Conservation (phyloP, 148 eudicot species). For the Silene uniflora region DNA sequence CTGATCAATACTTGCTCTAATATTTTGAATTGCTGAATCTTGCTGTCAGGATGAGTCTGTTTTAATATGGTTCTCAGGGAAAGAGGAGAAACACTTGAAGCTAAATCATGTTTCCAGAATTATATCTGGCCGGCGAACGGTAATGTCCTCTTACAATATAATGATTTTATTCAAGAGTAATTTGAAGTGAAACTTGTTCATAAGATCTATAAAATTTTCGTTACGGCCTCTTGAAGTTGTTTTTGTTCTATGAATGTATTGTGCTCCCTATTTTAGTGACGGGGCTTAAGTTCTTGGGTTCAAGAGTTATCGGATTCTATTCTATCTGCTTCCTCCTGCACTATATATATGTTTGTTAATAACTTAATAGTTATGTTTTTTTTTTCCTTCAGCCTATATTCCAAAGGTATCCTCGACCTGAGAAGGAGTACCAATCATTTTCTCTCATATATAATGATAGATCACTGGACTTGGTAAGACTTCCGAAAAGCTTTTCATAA, state of each 20-base stretch:
- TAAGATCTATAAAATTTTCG: not conserved
- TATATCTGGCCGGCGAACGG: constrained; percentile 97
- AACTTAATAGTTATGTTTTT: constrained; percentile 6
- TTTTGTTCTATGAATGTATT: not conserved
- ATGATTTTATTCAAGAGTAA: not conserved
- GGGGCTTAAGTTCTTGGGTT: not conserved
- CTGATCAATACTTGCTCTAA: too few species aligned
- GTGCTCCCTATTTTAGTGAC: constrained; percentile 8
- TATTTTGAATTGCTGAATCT: too few species aligned
- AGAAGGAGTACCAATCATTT: constrained; percentile 98
- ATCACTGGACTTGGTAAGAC: constrained; percentile 88
- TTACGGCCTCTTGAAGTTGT: not conserved
- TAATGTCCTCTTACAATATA: constrained; percentile 35
- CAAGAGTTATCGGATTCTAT: not conserved
- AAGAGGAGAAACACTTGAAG: too few species aligned
- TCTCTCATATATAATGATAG: too few species aligned
- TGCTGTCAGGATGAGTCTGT: too few species aligned
- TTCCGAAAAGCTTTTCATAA: not conserved
- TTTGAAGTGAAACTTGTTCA: not conserved
- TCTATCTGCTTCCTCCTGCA: not conserved
- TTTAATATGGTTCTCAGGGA: too few species aligned
- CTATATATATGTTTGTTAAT: too few species aligned
- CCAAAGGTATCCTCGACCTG: constrained; percentile 95
- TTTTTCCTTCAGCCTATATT: constrained; percentile 66
- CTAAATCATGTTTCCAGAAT: constrained; percentile 89